A percentile compares a stretch with the other conserved stretches of the same genome.
These are phyloP conservation scores for Aquilaria malaccensis DNA, from an alignment of 345 rosid species.

Conservation along the genomic window DNA sequence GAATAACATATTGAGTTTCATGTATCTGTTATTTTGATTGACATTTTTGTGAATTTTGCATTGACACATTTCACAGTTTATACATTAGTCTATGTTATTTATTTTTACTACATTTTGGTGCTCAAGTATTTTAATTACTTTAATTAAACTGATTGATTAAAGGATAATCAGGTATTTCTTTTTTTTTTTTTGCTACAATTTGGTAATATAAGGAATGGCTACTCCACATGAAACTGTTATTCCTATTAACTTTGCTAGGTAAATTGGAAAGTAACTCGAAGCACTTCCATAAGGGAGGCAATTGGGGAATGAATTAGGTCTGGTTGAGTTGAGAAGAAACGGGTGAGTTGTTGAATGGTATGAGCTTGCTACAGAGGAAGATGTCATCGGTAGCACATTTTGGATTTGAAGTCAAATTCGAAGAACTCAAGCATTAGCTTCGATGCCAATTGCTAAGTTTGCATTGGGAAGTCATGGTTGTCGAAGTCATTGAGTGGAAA, in stretches of 20 bases:
- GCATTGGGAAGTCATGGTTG: not conserved
- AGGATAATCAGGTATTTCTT: too few species aligned
- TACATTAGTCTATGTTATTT: too few species aligned
- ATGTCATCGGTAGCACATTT: conserved; percentile 67
- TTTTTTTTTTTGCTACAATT: not conserved
- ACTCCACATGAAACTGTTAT: conserved; percentile 24
- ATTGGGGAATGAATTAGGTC: not conserved
- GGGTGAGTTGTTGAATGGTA: conserved; percentile 31
- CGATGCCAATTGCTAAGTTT: conserved; percentile 11
- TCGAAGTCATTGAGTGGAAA: conserved; percentile 22
- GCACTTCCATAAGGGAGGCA: conserved; percentile 22
- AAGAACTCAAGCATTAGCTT: conserved; percentile 33
- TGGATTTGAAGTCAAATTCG: conserved; percentile 38
- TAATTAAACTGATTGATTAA: too few species aligned
- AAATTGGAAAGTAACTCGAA: conserved; percentile 50
- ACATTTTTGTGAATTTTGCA: too few species aligned
- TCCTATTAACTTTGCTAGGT: conserved; percentile 17
- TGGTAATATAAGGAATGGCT: conserved; percentile 58
- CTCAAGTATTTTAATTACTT: too few species aligned
- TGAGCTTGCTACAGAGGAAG: conserved; percentile 56
- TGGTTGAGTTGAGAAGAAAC: conserved; percentile 13
- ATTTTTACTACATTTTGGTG: too few species aligned
- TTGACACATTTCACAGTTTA: too few species aligned
- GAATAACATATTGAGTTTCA: too few species aligned
- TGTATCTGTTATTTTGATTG: too few species aligned